These are phyloP conservation scores for Eutrema heterophyllum DNA, from an alignment of 345 rosid genomes.

Conservation along the genomic window DNA sequence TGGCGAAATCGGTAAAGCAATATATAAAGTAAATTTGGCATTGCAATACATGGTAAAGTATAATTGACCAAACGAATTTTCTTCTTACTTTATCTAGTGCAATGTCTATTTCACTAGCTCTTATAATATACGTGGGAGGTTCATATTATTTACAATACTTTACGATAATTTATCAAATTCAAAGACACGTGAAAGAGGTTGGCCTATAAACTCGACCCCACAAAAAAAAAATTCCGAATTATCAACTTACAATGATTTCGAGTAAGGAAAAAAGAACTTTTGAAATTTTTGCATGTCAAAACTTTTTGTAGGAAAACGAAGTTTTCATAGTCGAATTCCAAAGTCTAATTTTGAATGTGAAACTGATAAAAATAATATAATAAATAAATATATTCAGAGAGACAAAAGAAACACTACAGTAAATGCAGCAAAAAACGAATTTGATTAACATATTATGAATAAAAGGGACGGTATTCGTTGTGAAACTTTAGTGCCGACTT, in stretches of 20 bases:
- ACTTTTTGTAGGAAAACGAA: no score
- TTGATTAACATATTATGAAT: neutral
- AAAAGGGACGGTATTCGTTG: slow-evolving; percentile 3
- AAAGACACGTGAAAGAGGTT: slow-evolving; percentile 31
- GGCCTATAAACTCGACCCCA: slow-evolving; percentile 18
- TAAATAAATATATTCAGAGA: neutral
- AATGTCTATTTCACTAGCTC: slow-evolving; percentile 17
- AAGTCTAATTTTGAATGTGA: neutral
- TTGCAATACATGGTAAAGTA: slow-evolving; percentile 18
- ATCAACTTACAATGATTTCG: slow-evolving; percentile 21
- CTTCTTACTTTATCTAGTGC: slow-evolving; percentile 18
- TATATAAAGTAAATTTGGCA: slow-evolving; percentile 4
- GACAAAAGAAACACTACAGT: neutral
- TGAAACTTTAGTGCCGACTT: slow-evolving; percentile 24
- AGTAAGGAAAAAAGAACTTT: neutral
- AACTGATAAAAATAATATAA: neutral
- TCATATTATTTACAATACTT: neutral
- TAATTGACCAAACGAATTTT: slow-evolving; percentile 19
- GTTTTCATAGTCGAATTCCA: neutral
- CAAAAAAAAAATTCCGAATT: neutral
- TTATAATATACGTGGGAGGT: slow-evolving; percentile 19
- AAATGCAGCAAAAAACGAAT: neutral
- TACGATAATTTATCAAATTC: slow-evolving; percentile 4
- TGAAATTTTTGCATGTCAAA: neutral
- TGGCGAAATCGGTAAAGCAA: neutral